Base-by-base conservation (phyloP, 768 basidiomycete genomes). In the Kwoniella sp. region DNA sequence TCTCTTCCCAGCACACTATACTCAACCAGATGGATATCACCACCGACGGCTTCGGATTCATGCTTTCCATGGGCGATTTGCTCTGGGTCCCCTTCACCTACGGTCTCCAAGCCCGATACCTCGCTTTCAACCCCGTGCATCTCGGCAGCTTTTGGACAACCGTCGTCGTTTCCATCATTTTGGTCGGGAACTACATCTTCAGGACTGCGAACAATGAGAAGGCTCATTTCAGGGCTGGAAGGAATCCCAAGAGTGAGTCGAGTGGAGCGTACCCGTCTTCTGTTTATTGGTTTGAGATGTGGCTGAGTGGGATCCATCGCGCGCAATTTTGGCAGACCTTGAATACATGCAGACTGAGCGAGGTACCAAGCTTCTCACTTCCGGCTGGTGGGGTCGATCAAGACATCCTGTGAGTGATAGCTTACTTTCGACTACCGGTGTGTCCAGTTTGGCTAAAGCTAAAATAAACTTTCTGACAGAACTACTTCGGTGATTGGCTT, bases 11-110 rank as follows among this genome's bases (percentile, higher is more conserved):
- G 91, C 85, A 90, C 1, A 89, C 90, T 10, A 85, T 99, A 68
- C 84, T 98, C 61, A 94, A 91, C 0, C 92, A 90, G 2, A 99
- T 99, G 91, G 96, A 99, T 75, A 94, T 99, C 76, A 94, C 89
- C 2, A 90, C 90, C 12, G 96, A 99, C 72, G 96, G 96, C 12
- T 97, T 98, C 73, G 96, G 96, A 7, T 97, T 93, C 85, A 99
- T 99, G 96, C 88, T 99, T 27, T 82, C 92, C 4, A 85, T 95
- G 51, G 95, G 96, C 46, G 92, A 97, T 75, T 85, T 97, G 27
- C 81, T 87, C 21, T 97, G 91, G 90, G 91, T 99, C 12, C 95
- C 95, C 12, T 95, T 97, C 81, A 88, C 87, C 17, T 99, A 97
- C 81, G 87, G 87, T 29, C 86, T 97, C 15, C 94, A 98, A 82